Evolutionary conservation across 1,284 basidiomycete species (phyloP), one percentile per base, ranked within the genome.

Genomic region (Apiotrichum porosum): DNA sequence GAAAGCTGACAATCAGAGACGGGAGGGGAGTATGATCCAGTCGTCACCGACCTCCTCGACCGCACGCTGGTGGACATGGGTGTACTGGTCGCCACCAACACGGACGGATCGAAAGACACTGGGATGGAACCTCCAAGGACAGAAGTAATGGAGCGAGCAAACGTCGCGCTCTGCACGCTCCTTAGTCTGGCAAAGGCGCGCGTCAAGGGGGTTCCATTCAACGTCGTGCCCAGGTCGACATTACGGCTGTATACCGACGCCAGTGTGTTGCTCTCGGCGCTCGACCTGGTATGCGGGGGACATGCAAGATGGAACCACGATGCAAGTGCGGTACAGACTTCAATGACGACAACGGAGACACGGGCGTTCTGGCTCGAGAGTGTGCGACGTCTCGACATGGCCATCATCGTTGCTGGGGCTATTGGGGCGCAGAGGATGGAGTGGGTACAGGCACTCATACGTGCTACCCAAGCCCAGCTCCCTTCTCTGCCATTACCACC

Each of bases 331-430:
- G 24, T 19, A 13, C 21, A n/a, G 12, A 37, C 6, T 19, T 15
- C 21, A 37, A 9, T 5, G 36, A 37, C 10, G 21, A 24, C 10
- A 14, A 13, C 2, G 12, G 18, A 22, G 13, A 37, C 3, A 22
- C 36, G 31, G 31, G 28, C 21, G n/a, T 13, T 6, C 44, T 38
- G 18, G 35, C 17, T 2, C 26, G 26, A 28, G 26, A 22, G 36
- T 6, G 14, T 38, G 4, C 42, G 24, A 12, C 13, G 77, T 13
- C 74, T 97, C 24, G 93, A 97, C 64, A 78, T 77, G 59, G 84
- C 85, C 1, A 83, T 94, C 56, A 83, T 97, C 57, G 78, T 94
- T 37, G 85, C 90, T 9, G 92, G 91, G 1, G 82, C 83, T 1
- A 78, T 83, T 21, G 88, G 87, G 8, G 65, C 77, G 23, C 75